Evolutionary conservation across 2,329 filamentous ascomycete genomes (phyloP), one percentile per base, ranked within the genome.

Genomic region (Fusarium incarnatum): DNA sequence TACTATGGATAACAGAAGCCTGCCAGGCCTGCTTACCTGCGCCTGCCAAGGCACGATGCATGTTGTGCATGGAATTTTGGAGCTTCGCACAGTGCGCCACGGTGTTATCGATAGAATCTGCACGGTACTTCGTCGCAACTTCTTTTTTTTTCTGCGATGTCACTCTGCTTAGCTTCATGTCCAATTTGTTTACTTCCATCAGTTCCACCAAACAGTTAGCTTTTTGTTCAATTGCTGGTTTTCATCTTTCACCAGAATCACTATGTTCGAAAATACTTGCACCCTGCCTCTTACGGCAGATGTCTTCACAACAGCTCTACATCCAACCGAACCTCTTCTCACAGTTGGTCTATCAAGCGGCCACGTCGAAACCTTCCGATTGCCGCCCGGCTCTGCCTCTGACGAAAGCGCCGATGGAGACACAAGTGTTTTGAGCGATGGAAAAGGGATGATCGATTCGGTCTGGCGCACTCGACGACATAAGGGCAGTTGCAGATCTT

Each of bases 221-320:
- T n/a, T 37, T 37, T 37, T 37, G 34, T 37, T n/a, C 34, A 37
- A 37, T 37, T n/a, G 10, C 10, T 37, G 34, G 18, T n/a, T 37
- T 37, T 15, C 37, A 44, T 23, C 15, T 3, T 54, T 28, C n/a
- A 13, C 8, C 20, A 11, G 10, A 37, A 46, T 23, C n/a, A 25
- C 23, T 76, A 97, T 97, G 93, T 93, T 97, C 77, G 94, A 98
- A 80, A 97, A 94, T 71, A 87, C 97, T 71, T 98, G 95, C 85
- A 94, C 92, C 27, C 88, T 98, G 47, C 94, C 94, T 68, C 89
- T 98, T 48, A 88, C 88, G 61, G 88, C 92, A 60, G 96, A 98
- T 77, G 86, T 99, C 75, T 98, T 99, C 82, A 83, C 93, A 3
- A 94, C 97, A 80, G 92, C 91, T 15, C 84, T 97, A 22, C 96